phyloP scores from a whole-genome alignment of 805 yeast genomes.

The Nakazawaea ambrosiae region DNA sequence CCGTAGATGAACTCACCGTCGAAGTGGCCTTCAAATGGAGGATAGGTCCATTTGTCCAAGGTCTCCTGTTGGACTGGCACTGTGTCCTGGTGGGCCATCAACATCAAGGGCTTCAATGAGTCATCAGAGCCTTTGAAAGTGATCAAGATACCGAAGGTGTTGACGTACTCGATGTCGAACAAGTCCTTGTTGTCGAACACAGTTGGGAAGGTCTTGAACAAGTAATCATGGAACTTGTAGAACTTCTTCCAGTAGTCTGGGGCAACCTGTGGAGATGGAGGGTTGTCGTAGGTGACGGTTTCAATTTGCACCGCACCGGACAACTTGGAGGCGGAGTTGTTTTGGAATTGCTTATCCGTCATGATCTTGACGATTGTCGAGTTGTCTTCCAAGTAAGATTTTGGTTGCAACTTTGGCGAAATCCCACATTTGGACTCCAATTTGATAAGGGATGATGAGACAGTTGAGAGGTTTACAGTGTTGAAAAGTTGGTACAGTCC shows the following conservation, averaged over 20 bases:
- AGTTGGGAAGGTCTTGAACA: constrained; percentile 16
- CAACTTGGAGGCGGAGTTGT: constrained; percentile 32
- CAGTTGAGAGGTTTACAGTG: too few species aligned
- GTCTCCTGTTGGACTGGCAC: constrained; percentile 61
- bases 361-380: constrained; percentile 28
- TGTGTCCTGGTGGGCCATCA: constrained; percentile 67
- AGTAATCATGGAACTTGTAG: constrained; percentile 24
- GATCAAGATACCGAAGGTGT: constrained; percentile 49
- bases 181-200: constrained; percentile 46
- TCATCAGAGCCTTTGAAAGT: constrained; percentile 48
- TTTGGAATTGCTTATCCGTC: constrained; percentile 24
- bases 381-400: constrained; percentile 22
- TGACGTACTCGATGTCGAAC: constrained; percentile 40
- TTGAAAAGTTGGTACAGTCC: too few species aligned
- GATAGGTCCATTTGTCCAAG: constrained; percentile 46
- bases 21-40: constrained; percentile 54
- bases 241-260: constrained; percentile 35
- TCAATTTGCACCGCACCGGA: constrained; percentile 45
- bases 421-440: constrained; percentile 19
- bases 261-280: constrained; percentile 28
- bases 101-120: constrained; percentile 46
- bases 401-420: constrained; percentile 17
- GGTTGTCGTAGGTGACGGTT: constrained; percentile 39
- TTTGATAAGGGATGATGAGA: too few species aligned
- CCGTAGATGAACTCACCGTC: constrained; percentile 62